Percentiles rank a stretch among this genome's conserved stretches.
These are phyloP conservation scores for Panellus pusillus DNA, from an alignment of 768 basidiomycete species.

Conservation along the genomic window DNA sequence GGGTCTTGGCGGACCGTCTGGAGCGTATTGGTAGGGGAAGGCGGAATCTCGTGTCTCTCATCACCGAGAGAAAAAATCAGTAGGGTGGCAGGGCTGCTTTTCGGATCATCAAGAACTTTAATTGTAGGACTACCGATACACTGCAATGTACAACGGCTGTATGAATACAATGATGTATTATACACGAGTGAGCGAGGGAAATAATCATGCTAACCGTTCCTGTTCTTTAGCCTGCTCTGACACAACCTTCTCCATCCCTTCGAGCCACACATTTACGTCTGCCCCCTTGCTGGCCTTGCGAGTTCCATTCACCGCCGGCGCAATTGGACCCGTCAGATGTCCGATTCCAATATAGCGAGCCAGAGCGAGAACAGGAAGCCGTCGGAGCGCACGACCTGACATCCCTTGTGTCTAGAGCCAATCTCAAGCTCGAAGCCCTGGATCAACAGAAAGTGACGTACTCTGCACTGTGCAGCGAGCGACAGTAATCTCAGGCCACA, in stretches of 20 bases:
- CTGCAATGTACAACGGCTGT: not conserved
- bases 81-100: not conserved
- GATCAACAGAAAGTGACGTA: conserved; percentile 37
- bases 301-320: conserved; percentile 3
- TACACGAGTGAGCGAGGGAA: not conserved
- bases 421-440: not conserved
- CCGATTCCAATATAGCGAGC: conserved; percentile 75
- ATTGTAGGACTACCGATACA: conserved; percentile 14
- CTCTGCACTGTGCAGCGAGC: conserved; percentile 79
- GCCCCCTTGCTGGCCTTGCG: conserved; percentile 26
- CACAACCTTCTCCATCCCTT: conserved; percentile 82
- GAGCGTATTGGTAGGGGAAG: conserved; percentile 10
- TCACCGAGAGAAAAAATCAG: conserved; percentile 6
- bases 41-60: conserved; percentile 5
- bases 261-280: conserved; percentile 72
- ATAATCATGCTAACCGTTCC: conserved; percentile 40
- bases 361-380: conserved; percentile 92
- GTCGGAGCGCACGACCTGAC: conserved; percentile 89
- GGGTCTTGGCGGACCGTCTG: conserved; percentile 9
- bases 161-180: conserved; percentile 14
- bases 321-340: conserved; percentile 23
- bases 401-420: conserved; percentile 65
- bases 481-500: conserved; percentile 59
- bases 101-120: not conserved
- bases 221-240: conserved; percentile 53